Conservation (phyloP, 1,139 yeast species). For the Geotrichum candidum region DNA sequence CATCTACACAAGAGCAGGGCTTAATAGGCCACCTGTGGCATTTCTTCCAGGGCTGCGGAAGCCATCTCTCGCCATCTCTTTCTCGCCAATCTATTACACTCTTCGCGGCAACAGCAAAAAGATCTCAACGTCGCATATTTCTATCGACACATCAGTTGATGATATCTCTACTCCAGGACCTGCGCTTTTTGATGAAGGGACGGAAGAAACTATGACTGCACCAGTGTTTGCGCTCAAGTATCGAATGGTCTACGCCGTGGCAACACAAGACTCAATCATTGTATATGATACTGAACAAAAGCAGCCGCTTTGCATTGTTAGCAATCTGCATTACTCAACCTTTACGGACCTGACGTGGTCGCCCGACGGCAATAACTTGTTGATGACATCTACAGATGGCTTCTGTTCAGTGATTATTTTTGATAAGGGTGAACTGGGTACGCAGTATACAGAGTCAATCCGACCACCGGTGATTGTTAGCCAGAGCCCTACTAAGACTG, state of each 20-base stretch:
- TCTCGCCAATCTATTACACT: constrained; percentile 61
- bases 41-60: constrained; percentile 73
- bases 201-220: constrained; percentile 7
- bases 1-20: constrained; percentile 64
- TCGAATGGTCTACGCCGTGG: constrained; percentile 83
- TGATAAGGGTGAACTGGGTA: constrained; percentile 51
- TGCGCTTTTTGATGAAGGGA: constrained; percentile 9
- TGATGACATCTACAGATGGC: constrained; percentile 90
- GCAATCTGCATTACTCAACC: constrained; percentile 80
- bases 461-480: constrained; percentile 11
- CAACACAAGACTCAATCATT: constrained; percentile 81
- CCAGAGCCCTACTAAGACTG: constrained; percentile 6
- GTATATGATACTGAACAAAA: constrained; percentile 71
- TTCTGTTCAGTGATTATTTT: constrained; percentile 69
- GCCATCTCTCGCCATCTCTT: constrained; percentile 77
- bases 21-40: constrained; percentile 64
- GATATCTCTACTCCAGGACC: constrained; percentile 1
- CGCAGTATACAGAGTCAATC: constrained; percentile 23
- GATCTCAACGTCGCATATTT: constrained; percentile 7
- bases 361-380: constrained; percentile 60
- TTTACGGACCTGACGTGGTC: constrained; percentile 88
- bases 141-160: constrained; percentile 2
- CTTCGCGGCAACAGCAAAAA: constrained; percentile 27
- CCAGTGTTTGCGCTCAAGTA: constrained; percentile 56
- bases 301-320: constrained; percentile 65